A percentile compares a stretch with the other conserved stretches of the same genome.
Conservation (phyloP, 75 land plant species). For the Pinus albicaulis region DNA sequence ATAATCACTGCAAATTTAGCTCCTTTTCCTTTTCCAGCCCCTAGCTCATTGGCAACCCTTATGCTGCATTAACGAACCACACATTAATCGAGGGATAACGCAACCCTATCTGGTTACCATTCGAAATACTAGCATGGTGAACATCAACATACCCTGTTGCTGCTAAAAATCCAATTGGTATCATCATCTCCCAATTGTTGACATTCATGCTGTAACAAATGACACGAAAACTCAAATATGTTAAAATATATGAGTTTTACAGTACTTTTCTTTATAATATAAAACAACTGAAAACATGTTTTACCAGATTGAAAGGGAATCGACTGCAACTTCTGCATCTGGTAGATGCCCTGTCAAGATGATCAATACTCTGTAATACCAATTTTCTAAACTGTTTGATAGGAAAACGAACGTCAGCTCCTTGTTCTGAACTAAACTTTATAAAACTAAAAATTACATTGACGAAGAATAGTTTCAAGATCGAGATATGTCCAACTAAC, state of each 20-base stretch:
- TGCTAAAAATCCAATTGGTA: conserved; percentile 23
- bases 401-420: neutral
- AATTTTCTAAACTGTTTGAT: conserved; percentile 43
- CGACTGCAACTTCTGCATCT: conserved; percentile 35
- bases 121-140: neutral
- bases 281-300: neutral
- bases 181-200: conserved; percentile 34
- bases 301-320: conserved; percentile 59
- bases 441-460: neutral
- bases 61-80: neutral
- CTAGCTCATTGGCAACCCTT: conserved; percentile 85
- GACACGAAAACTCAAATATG: too few species aligned
- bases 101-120: neutral
- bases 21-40: conserved; percentile 72
- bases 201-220: conserved; percentile 19
- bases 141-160: conserved; percentile 16
- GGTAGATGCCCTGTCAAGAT: conserved; percentile 37
- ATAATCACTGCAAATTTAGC: conserved; percentile 63
- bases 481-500: conserved; percentile 10
- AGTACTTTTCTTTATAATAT: neutral
- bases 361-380: conserved; percentile 45
- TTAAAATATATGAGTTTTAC: neutral
- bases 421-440: neutral
- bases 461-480: conserved; percentile 1
- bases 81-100: too few species aligned